Evolutionary conservation across 2,329 filamentous ascomycete species (phyloP).

Genomic region (Pezicula rhizophila): DNA sequence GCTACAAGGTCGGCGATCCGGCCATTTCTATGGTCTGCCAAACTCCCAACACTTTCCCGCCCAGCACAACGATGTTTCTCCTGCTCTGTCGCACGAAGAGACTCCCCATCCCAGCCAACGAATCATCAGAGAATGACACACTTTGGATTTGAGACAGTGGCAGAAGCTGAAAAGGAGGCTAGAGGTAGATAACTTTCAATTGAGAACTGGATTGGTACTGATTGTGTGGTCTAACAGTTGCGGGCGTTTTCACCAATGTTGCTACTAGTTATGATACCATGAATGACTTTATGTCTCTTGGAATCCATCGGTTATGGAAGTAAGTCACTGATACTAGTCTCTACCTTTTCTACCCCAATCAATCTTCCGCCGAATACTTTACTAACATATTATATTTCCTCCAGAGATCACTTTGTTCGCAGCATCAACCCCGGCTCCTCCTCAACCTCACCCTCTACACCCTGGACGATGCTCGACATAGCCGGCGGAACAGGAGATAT

Average conservation of each 20-base stretch:
- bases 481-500: constrained; percentile 97
- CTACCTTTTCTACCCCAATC: background rate
- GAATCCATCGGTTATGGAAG: constrained; percentile 94
- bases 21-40: constrained; percentile 14
- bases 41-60: constrained; percentile 9
- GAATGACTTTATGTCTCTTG: constrained; percentile 99
- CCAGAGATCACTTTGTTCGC: constrained; percentile 85
- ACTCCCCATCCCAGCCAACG: constrained; percentile 11
- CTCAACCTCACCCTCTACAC: constrained; percentile 36
- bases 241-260: constrained; percentile 88
- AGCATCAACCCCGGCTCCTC: constrained; percentile 65
- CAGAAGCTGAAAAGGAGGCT: constrained; percentile 28
- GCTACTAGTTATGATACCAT: constrained; percentile 87
- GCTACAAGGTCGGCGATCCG: constrained; percentile 16
- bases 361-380: background rate
- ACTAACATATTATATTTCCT: background rate
- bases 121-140: constrained; percentile 27
- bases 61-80: constrained; percentile 15
- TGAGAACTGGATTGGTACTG: constrained; percentile 1
- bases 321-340: constrained; percentile 31
- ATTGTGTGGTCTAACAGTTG: constrained; percentile 23
- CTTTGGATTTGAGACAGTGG: constrained; percentile 30
- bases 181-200: constrained; percentile 18
- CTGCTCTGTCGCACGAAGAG: constrained; percentile 6
- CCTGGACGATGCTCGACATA: constrained; percentile 83